Evolutionary conservation across 2,329 filamentous ascomycete species (phyloP).

Genomic region (Arthrobotrys entomopaga): DNA sequence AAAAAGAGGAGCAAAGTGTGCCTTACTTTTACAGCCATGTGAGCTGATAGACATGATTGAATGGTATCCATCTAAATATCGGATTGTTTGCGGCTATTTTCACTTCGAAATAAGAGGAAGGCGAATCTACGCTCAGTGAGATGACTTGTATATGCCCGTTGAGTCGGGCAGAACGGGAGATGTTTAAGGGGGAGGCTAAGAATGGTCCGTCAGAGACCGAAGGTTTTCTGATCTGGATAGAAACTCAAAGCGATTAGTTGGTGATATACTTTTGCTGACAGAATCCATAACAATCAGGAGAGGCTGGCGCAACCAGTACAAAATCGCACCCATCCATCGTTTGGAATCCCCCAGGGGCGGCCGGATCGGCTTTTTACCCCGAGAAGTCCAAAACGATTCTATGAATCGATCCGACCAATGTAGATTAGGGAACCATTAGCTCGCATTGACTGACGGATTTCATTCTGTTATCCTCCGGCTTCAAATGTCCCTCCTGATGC

Average conservation of each 20-base stretch:
- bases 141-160: neutral
- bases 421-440: constrained; percentile 32
- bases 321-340: neutral
- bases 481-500: constrained; percentile 33
- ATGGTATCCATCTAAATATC: too few relatives aligned
- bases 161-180: too few relatives aligned
- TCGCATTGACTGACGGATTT: constrained; percentile 54
- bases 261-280: constrained; percentile 4
- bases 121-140: neutral
- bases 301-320: constrained; percentile 38
- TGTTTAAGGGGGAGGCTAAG: neutral
- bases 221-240: constrained; percentile 6
- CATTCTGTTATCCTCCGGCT: constrained; percentile 43
- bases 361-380: constrained; percentile 43
- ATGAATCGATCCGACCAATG: constrained; percentile 34
- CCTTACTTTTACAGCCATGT: too few relatives aligned
- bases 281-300: constrained; percentile 38
- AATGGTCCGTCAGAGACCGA: constrained; percentile 5
- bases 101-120: too few relatives aligned
- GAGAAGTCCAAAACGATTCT: constrained; percentile 27
- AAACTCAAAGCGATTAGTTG: constrained; percentile 16
- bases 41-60: too few relatives aligned
- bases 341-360: constrained; percentile 15
- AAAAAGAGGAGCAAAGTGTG: too few relatives aligned
- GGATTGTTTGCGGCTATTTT: too few relatives aligned